phyloP scores from a whole-genome alignment of 73 alveolate species.

The Uronychia setigera region DNA sequence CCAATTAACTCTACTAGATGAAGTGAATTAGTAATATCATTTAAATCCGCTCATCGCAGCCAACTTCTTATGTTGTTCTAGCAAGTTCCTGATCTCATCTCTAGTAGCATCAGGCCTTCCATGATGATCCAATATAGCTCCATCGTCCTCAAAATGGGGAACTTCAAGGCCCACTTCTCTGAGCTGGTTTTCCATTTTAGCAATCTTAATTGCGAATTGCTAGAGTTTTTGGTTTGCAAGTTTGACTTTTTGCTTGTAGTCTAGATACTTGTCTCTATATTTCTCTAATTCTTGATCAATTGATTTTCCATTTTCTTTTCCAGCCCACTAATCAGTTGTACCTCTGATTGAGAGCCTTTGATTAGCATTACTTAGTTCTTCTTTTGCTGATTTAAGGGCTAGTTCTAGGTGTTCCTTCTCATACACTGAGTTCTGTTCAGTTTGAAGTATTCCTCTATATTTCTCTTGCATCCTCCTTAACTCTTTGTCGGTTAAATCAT shows the following conservation, averaged over 20 bases:
- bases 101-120: neutral
- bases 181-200: neutral
- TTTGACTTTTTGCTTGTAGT: conserved; percentile 23
- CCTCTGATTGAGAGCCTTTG: neutral
- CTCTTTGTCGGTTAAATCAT: conserved; percentile 44
- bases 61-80: neutral
- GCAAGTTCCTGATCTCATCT: neutral
- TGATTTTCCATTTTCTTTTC: neutral
- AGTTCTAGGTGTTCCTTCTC: neutral
- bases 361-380: neutral
- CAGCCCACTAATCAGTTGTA: neutral
- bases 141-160: neutral
- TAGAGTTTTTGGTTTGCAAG: conserved; percentile 15
- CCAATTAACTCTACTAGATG: neutral
- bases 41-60: neutral
- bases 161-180: neutral
- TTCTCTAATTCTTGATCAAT: neutral
- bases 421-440: conserved; percentile 9
- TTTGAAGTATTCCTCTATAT: conserved; percentile 26
- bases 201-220: conserved; percentile 21
- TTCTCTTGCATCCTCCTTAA: conserved; percentile 42
- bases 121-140: neutral
- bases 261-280: neutral
- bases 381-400: neutral
- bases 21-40: neutral